Evolutionary conservation across 805 yeast species (phyloP).

Genomic region (Saccharomycopsis sp.): DNA sequence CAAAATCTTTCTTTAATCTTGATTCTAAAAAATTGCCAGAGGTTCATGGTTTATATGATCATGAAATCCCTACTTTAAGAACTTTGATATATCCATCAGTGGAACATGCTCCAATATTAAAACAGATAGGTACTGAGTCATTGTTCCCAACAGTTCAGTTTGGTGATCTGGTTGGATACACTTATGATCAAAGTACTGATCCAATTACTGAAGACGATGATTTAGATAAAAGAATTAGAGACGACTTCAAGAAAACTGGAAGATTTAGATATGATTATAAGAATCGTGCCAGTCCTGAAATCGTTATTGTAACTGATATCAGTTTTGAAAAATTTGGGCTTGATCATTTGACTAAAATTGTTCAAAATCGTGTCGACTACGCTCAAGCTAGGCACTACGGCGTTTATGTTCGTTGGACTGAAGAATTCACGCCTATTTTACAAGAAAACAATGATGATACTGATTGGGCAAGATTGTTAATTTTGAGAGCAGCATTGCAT

Average conservation of each 20-base stretch:
- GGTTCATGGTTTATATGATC: conserved; percentile 38
- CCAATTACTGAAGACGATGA: conserved; percentile 8
- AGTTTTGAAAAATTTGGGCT: conserved; percentile 64
- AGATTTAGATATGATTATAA: conserved; percentile 42
- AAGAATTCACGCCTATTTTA: conserved; percentile 67
- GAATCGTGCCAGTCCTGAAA: conserved; percentile 42
- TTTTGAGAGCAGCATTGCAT: conserved; percentile 81
- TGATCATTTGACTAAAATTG: conserved; percentile 55
- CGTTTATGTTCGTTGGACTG: conserved; percentile 73
- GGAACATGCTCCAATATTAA: conserved; percentile 57
- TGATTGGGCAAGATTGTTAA: conserved; percentile 57
- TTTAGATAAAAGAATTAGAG: conserved; percentile 39
- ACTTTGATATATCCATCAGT: conserved; percentile 65
- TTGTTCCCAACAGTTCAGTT: conserved; percentile 32
- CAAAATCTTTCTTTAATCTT: conserved; percentile 11
- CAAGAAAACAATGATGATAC: conserved; percentile 39
- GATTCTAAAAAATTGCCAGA: conserved; percentile 25
- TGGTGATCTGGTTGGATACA: conserved; percentile 22
- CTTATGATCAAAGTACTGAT: conserved; percentile 16
- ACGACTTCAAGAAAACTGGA: conserved; percentile 59
- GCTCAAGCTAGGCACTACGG: conserved; percentile 80
- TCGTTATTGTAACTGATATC: conserved; percentile 70
- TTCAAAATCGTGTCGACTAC: conserved; percentile 84
- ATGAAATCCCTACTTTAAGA: conserved; percentile 43
- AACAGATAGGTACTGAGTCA: conserved; percentile 46